These are phyloP conservation scores for Citeromyces siamensis DNA, from an alignment of 1,139 yeast genomes.

Conservation along the genomic window DNA sequence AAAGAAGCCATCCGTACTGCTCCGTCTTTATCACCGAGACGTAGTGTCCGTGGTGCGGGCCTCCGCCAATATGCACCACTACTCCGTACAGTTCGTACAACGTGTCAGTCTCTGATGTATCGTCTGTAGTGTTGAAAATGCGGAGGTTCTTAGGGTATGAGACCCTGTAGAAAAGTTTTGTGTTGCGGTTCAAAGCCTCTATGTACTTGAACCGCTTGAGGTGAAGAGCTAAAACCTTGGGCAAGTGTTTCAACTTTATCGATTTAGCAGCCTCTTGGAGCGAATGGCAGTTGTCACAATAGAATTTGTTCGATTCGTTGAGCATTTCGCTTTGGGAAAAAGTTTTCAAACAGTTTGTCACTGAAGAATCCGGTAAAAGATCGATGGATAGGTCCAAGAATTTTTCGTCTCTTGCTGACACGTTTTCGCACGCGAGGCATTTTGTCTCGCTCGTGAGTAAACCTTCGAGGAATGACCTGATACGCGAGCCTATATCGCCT, in stretches of 20 bases:
- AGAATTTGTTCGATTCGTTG: constrained; percentile 80
- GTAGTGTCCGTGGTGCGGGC: constrained; percentile 96
- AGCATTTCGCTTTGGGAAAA: constrained; percentile 82
- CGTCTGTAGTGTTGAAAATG: constrained; percentile 64
- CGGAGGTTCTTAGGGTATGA: constrained; percentile 67
- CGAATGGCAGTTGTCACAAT: constrained; percentile 84
- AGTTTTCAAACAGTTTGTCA: constrained; percentile 64
- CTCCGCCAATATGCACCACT: constrained; percentile 93
- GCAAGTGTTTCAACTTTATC: constrained; percentile 71
- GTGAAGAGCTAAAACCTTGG: constrained; percentile 71
- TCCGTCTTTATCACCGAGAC: constrained; percentile 77
- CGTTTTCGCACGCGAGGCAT: constrained; percentile 84
- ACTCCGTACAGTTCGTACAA: constrained; percentile 76
- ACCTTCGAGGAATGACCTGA: constrained; percentile 76
- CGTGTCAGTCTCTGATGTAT: constrained; percentile 27
- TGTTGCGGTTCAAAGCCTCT: constrained; percentile 71
- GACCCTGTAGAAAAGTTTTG: constrained; percentile 77
- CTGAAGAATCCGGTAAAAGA: constrained; percentile 62
- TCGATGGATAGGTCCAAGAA: constrained; percentile 84
- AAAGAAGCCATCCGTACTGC: constrained; percentile 76
- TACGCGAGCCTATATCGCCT: constrained; percentile 17
- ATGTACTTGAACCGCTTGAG: constrained; percentile 86
- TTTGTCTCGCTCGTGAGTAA: constrained; percentile 76
- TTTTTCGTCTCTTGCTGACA: constrained; percentile 73
- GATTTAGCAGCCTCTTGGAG: constrained; percentile 92